Base-by-base conservation (phyloP, 1,139 yeast genomes). In the Kluyveromyces marxianus region DNA sequence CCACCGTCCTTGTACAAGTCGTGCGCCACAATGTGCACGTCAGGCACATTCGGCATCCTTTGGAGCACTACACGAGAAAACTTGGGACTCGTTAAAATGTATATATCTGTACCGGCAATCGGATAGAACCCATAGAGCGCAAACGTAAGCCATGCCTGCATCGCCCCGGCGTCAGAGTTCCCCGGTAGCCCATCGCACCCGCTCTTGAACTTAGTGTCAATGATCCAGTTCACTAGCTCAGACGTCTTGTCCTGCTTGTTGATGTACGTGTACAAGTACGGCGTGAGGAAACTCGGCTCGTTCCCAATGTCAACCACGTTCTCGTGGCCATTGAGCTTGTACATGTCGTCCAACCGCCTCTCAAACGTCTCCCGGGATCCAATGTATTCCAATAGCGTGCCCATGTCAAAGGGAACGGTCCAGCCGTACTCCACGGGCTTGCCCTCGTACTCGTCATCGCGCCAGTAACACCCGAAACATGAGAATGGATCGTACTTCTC, bases 131-230 rank as follows among this genome's bases (percentile, higher is more conserved):
- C 74, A 35, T 66, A 51, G 44, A 69, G 48, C 4, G 60, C 67
- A 54, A 68, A 68, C 37, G 68, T 60, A 14, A 67, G 49, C 71
- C 72, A 69, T 2, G 69, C 62, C 46, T 68, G 71, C 70, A 69
- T 67, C 5, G 73, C 69, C 10, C 73, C 73, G 25, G 67, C 69
- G 51, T 69, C 72, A 1, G 72, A 67, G 48, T 69, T 69, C 2
- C 71, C 73, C 3, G 72, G 72, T 30, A 69, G 49, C 1, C 67
- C 70, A 7, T 48, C 48, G 4, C 57, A 48, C 2, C 66, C 67
- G 1, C 55, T 48, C 29, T 56, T 53, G 48, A 68, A 69, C 45
- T 62, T 58, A 8, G 54, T 62, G 42, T 64, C 56, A 37, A 69
- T 57, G 36, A 69, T 54, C 48, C 59, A 67, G 35, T 65, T 53